Percentiles rank a stretch among this genome's conserved stretches.
These are phyloP conservation scores for Knoxdaviesia proteae DNA, from an alignment of 2,329 filamentous ascomycete genomes.

Conservation along the genomic window DNA sequence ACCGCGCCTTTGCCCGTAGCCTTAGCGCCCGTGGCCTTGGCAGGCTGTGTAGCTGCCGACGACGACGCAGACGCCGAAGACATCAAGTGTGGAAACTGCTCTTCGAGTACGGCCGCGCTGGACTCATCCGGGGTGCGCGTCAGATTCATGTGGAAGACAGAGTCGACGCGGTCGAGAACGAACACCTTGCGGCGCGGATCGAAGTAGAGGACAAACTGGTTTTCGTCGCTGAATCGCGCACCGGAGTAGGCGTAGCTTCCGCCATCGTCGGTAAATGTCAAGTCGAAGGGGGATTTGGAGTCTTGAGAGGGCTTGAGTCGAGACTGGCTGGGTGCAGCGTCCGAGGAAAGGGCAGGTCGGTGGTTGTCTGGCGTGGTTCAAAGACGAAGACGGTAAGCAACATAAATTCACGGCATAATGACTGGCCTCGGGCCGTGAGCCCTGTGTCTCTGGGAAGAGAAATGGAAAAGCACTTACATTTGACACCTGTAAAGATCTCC, in stretches of 20 bases:
- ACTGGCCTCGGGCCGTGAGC: neutral
- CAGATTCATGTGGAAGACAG: conserved; percentile 76
- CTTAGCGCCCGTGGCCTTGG: conserved; percentile 3
- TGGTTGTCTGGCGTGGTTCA: neutral
- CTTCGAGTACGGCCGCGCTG: conserved; percentile 40
- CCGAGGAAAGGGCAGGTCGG: conserved; percentile 10
- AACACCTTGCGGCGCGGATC: conserved; percentile 56
- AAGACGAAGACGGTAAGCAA: neutral
- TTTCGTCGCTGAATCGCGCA: conserved; percentile 30
- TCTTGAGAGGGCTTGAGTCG: conserved; percentile 29
- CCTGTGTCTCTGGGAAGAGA: neutral
- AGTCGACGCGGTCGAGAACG: conserved; percentile 61
- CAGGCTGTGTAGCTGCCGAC: neutral
- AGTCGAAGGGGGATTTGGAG: conserved; percentile 32
- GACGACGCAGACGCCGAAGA: conserved; percentile 5
- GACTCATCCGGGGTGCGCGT: conserved; percentile 44
- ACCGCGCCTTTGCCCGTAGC: neutral
- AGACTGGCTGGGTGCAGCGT: conserved; percentile 24
- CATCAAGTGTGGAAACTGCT: conserved; percentile 46
- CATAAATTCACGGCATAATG: neutral
- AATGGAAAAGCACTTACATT: conserved; percentile 23
- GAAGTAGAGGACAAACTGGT: conserved; percentile 51
- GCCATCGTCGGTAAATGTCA: conserved; percentile 31
- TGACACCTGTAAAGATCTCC: conserved; percentile 37
- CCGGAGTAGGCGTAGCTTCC: conserved; percentile 41